Evolutionary conservation across 768 basidiomycete genomes (phyloP), one percentile per base, ranked within the genome.

Genomic region (Boletus rubroflammeus): DNA sequence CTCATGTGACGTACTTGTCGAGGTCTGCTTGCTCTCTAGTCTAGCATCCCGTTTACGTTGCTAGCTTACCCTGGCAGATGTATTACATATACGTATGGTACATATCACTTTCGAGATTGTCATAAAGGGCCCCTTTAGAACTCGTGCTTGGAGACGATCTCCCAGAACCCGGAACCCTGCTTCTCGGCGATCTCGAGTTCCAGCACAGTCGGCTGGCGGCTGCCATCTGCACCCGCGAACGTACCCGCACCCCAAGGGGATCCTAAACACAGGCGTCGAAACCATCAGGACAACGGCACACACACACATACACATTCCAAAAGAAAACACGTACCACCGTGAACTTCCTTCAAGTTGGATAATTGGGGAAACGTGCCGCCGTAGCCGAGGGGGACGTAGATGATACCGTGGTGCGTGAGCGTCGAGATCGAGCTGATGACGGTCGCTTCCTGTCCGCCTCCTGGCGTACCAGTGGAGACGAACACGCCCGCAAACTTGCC

Each of bases 211-310:
- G 86, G 82, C 59, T 77, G 68, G 48, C 83, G 81, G 3, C 70
- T 63, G 3, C 82, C 84, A 56, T 76, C 71, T 3, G 65, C 35
- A 2, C 67, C 76, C 21, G 83, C 77, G 50, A 77, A 76, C 7
- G 84, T 81, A 23, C 85, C 86, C n/a, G 89, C 86, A 49, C 90
- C 90, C 81, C 83, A 92, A 15, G 89, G 82, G 7, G 86, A 85
- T 26, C 86, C 86, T 85, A 47, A 43, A 47, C n/a, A 39, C 53
- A 36, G n/a, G 47, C 17, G 5, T 19, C n/a, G 8, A 32, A 32
- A 31, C 29, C 17, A 14, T 55, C 38, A 55, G 13, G 6, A 43
- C 19, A 11, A 47, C 11, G 5, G 9, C 6, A 9, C 10, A 21
- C 26, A 8, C 10, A 13, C 2, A 5, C 13, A 29, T 1, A 19